These are phyloP conservation scores for Cnidoscolus chayamansa DNA, from an alignment of 441 rosid genomes.

Conservation along the genomic window DNA sequence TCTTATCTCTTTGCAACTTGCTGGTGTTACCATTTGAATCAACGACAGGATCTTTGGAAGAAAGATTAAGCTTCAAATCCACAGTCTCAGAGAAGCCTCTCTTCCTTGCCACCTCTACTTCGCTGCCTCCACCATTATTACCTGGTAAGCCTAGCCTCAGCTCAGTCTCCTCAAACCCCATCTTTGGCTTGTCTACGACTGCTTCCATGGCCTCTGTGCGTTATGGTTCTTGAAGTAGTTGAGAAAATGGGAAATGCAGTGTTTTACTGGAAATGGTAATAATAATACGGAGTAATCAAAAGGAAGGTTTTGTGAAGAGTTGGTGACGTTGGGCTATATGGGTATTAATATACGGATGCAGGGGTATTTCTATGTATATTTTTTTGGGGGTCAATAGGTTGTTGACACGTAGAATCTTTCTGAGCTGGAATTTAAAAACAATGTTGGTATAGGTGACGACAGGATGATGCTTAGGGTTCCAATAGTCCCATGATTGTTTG, in stretches of 20 bases:
- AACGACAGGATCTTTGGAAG: constrained; percentile 26
- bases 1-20: constrained; percentile 30
- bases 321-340: constrained; percentile 16
- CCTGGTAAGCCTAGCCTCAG: constrained; percentile 85
- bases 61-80: constrained; percentile 64
- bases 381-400: neutral
- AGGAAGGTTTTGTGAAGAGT: constrained; percentile 19
- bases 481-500: constrained; percentile 19
- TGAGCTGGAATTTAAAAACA: constrained; percentile 25
- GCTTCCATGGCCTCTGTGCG: constrained; percentile 19
- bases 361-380: constrained; percentile 15
- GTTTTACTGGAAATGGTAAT: neutral
- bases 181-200: constrained; percentile 13
- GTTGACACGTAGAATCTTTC: constrained; percentile 26
- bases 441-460: constrained; percentile 29
- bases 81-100: constrained; percentile 73
- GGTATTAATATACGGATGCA: constrained; percentile 23
- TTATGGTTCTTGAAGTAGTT: neutral
- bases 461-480: constrained; percentile 27
- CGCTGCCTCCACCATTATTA: constrained; percentile 21
- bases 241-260: constrained; percentile 6
- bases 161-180: constrained; percentile 62
- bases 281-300: neutral
- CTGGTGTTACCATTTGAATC: constrained; percentile 26
- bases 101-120: constrained; percentile 42